phyloP scores from a whole-genome alignment of 2,329 filamentous ascomycete species.

The Colletotrichum graminicola region DNA sequence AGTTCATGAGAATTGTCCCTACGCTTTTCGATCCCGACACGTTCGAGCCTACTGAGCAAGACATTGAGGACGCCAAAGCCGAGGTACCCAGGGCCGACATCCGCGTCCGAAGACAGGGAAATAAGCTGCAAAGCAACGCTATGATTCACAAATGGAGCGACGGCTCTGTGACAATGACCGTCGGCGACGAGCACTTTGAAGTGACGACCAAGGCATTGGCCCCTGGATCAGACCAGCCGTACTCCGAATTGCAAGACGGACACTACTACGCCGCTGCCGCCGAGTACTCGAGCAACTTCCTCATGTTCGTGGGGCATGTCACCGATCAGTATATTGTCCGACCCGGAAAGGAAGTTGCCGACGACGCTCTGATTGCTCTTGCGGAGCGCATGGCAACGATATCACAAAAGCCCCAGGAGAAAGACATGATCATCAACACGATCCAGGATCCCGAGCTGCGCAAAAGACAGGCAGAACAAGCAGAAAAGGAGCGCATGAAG shows the following conservation, averaged over 20 bases:
- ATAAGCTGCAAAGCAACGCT: conserved; percentile 80
- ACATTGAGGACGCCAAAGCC: conserved; percentile 65
- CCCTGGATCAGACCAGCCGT: conserved; percentile 69
- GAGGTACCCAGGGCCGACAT: conserved; percentile 73
- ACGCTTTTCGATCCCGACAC: conserved; percentile 74
- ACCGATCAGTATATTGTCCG: conserved; percentile 78
- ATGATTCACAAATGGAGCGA: conserved; percentile 83
- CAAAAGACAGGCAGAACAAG: conserved; percentile 78
- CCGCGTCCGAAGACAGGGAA: conserved; percentile 76
- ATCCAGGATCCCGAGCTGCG: conserved; percentile 81
- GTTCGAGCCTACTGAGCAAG: conserved; percentile 71
- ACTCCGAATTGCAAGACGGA: conserved; percentile 76
- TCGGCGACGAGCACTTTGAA: conserved; percentile 82
- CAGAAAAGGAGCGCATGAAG: conserved; percentile 79
- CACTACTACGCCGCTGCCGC: conserved; percentile 83
- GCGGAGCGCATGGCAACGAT: conserved; percentile 76
- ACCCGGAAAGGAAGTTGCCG: conserved; percentile 75
- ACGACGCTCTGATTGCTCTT: conserved; percentile 77
- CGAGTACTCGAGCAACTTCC: conserved; percentile 74
- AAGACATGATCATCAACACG: conserved; percentile 77
- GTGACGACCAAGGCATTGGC: conserved; percentile 78
- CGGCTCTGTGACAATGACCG: conserved; percentile 80
- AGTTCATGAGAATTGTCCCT: conserved; percentile 78
- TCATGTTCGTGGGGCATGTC: conserved; percentile 81
- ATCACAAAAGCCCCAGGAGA: conserved; percentile 66